Evolutionary conservation across 1,139 yeast genomes (phyloP), one percentile per base, ranked within the genome.

Genomic region (Lodderomyces metapsilosis): DNA sequence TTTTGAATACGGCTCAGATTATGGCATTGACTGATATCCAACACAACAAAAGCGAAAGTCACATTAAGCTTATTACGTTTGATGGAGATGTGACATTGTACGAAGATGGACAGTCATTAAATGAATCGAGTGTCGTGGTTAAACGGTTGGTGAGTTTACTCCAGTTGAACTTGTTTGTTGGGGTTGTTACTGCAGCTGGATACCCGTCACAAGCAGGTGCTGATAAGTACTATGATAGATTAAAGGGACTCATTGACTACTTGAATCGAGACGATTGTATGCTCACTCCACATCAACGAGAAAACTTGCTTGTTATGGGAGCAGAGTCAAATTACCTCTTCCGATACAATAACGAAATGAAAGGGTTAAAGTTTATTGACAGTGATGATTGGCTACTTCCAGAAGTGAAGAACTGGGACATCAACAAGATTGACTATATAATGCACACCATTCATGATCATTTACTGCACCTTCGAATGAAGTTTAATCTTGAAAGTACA

Each of bases 161-260:
- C 38, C 60, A 71, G 20, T 67, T 74, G 45, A 80, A 79, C 41
- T 71, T 91, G 30, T 78, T 75, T 48, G 88, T 92, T 13, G 98
- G 95, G 0, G 89, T 92, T 36, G 97, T 92, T 17, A 92, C 98
- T 0, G 98, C 98, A 1, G 98, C 98, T 0, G 98, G 98, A 11
- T 92, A 92, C 61, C 82, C 88, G 21, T 95, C 89, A 15, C 74
- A 72, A 44, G 68, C 69, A 40, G 96, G 96, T 2, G 77, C 76
- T 1, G 52, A 51, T 12, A 82, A 80, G 54, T 92, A 92, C 64
- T 79, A 83, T 54, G 75, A 71, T 45, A 72, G 98, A 48, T 68
- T 92, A 41, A 69, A 73, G 43, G 98, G 97, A 0, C 68, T 92
- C 41, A 68, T 91, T 36, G 85, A 82, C 44, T 82, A 83, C 2